Percentiles rank a stretch among this genome's conserved stretches.
These are phyloP conservation scores for Penicillium riverlandense DNA, from an alignment of 495 filamentous ascomycete genomes.

Conservation along the genomic window DNA sequence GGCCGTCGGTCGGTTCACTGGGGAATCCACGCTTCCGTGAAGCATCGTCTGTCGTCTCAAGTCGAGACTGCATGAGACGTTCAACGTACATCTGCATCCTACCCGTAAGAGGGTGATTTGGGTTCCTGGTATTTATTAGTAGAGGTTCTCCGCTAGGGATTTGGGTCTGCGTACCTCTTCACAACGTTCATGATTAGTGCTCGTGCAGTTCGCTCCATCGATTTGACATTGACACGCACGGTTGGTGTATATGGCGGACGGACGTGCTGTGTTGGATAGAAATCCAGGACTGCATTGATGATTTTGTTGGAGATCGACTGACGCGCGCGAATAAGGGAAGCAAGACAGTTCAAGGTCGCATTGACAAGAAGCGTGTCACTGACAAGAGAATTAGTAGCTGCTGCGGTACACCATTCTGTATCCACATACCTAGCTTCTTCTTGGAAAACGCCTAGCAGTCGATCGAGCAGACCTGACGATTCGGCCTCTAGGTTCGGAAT, in stretches of 20 bases:
- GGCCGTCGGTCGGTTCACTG: constrained; percentile 59
- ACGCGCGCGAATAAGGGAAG: constrained; percentile 70
- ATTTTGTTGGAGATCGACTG: constrained; percentile 79
- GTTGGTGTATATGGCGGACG: constrained; percentile 70
- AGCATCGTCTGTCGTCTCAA: constrained; percentile 64
- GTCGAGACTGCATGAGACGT: constrained; percentile 61
- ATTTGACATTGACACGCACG: constrained; percentile 73
- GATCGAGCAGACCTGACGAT: constrained; percentile 79
- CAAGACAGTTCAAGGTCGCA: constrained; percentile 83
- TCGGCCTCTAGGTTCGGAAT: constrained; percentile 83
- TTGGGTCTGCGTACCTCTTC: constrained; percentile 50
- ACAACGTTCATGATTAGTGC: constrained; percentile 72
- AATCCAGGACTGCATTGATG: constrained; percentile 74
- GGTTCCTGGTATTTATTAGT: constrained; percentile 47
- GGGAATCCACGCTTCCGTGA: constrained; percentile 68
- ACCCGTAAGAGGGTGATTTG: constrained; percentile 54
- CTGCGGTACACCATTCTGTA: neutral
- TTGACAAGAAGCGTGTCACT: constrained; percentile 89
- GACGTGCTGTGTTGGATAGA: constrained; percentile 78
- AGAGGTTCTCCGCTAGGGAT: neutral
- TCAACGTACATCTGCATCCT: constrained; percentile 81
- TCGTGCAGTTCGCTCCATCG: constrained; percentile 87
- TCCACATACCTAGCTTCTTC: constrained; percentile 67
- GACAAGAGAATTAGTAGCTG: constrained; percentile 2
- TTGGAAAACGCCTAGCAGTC: constrained; percentile 79